Evolutionary conservation across 495 filamentous ascomycete species (phyloP), one percentile per base, ranked within the genome.

Genomic region (Bathelium albidoporum): DNA sequence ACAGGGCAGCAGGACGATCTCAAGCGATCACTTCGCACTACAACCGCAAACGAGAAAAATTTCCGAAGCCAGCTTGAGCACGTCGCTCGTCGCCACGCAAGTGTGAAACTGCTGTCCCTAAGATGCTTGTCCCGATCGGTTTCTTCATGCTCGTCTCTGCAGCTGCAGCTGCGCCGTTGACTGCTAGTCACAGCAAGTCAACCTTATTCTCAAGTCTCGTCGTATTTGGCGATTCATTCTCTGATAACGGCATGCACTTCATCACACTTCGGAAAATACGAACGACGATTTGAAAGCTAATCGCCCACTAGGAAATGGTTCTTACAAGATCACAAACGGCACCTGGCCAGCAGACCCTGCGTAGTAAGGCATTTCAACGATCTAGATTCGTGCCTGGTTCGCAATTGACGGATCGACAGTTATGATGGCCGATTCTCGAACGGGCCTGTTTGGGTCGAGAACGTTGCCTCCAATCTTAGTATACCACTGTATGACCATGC

Each of bases 131-230:
- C 16, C 22, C 49, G 24, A 28, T 55, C 9, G 26, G 49, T 55
- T 55, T 55, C 49, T 7, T 55, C 9, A 29, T 24, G 20, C 24
- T 55, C 49, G 20, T 20, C 5, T 55, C 49, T 55, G 49, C 49
- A 55, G 49, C 24, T 29, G 49, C 49, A n/a, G 49, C 49, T 55
- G 22, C 24, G 29, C 49, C 49, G 7, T 29, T 55, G 24, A 55
- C 24, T 29, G 11, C 24, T 3, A 9, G 24, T 16, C 20, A 10
- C 22, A 26, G 12, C 24, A 11, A 12, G 5, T 55, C 49, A 55
- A 55, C 5, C 49, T 55, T 55, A 20, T 55, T 55, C 29, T 55
- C 49, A 55, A 55, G 49, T 29, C 49, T 55, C n/a, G 29, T 55
- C 5, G 49, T 55, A 9, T 55, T 55, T 55, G 49, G 49, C 16